Evolutionary conservation across 441 rosid species (phyloP), one percentile per base, ranked within the genome.

Genomic region (Bocquillonia castaneifolia): DNA sequence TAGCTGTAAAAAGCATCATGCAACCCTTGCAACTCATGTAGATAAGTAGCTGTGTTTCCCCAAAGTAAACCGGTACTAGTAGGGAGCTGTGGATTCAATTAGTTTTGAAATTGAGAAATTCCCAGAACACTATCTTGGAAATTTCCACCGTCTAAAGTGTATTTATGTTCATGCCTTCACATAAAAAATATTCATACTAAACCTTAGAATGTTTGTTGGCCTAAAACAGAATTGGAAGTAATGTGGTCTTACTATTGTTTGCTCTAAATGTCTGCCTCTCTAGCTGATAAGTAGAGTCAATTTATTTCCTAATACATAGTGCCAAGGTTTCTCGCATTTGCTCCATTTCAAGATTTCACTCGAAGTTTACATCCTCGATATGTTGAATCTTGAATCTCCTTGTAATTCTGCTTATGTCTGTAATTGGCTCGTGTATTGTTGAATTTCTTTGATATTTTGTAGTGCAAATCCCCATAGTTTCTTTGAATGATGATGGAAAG

Each of bases 381-480:
- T 14, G 0, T 50, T 7, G 12, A 20, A 50, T 50, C 28, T 3
- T 36, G 52, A 2, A 25, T 45, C 52, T 20, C 1, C n/a, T 13
- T 40, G 32, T 22, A 22, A 52, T n/a, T 13, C 10, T 13, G 15
- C 14, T 23, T 14, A 3, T 6, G 6, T 14, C 28, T 66, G 63
- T 51, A 40, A 57, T 39, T 44, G 53, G 64, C 66, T 67, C 29
- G 60, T 32, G 50, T 56, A 36, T 56, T 58, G 37, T 51, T 15
- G 32, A 58, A 59, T n/a, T n/a, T n/a, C 44, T 31, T 53, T 10
- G 58, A 71, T 72, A n/a, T 74, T 13, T 76, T 79, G 74, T 78
- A 90, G 97, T 92, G 85, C 78, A 79, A 77, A 87, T 94, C 70
- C 98, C 99, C 5, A 80, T 78, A 36, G 99, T 94, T 62, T 84